Percentiles rank a stretch among this genome's conserved stretches.
These are phyloP conservation scores for Dothistroma septosporum DNA, from an alignment of 2,329 filamentous ascomycete genomes.

Conservation along the genomic window DNA sequence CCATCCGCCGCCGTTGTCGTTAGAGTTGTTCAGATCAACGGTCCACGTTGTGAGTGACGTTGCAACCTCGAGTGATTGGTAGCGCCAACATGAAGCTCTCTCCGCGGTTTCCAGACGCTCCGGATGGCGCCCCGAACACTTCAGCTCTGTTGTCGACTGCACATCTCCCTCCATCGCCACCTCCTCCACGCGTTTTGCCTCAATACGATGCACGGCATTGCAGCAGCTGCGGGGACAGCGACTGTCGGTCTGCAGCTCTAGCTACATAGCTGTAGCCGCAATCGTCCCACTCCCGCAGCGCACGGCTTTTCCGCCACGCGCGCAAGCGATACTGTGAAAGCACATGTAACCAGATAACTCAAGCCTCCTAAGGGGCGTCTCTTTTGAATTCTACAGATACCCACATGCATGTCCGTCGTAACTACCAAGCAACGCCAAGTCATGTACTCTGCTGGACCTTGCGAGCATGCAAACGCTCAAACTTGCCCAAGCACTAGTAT, in stretches of 20 bases:
- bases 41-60: not conserved
- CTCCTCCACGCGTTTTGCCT: not conserved
- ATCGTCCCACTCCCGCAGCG: not conserved
- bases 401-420: too few relatives aligned
- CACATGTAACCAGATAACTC: too few relatives aligned
- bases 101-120: not conserved
- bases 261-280: not conserved
- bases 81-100: not conserved
- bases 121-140: not conserved
- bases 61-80: not conserved
- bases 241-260: not conserved
- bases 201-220: not conserved
- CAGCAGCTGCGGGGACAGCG: not conserved
- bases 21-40: not conserved
- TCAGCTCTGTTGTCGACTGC: not conserved
- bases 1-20: not conserved
- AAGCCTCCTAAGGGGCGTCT: too few relatives aligned
- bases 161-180: not conserved
- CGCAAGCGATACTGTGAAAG: too few relatives aligned
- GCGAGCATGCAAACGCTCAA: not conserved
- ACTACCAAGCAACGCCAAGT: not conserved
- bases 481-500: not conserved
- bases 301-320: not conserved
- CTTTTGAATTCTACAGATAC: too few relatives aligned
- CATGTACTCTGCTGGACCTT: not conserved